These are phyloP conservation scores for Paxillus rubicundulus DNA, from an alignment of 768 basidiomycete genomes.

Conservation along the genomic window DNA sequence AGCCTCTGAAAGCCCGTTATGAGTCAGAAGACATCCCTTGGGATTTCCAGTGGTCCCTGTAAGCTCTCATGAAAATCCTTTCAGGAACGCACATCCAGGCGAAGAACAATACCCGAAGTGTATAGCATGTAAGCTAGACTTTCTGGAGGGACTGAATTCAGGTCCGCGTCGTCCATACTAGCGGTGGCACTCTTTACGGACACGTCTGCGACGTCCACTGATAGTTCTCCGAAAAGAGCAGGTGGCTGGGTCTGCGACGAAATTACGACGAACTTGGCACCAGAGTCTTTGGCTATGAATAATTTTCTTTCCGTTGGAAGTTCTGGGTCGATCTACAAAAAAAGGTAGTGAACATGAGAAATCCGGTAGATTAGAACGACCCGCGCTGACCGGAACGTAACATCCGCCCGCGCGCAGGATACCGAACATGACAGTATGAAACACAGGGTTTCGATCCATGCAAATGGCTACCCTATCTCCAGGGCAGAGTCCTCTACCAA, in stretches of 20 bases:
- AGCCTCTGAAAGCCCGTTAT: slow-evolving; percentile 33
- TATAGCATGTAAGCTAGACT: slow-evolving; percentile 46
- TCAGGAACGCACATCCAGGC: background rate
- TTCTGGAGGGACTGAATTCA: slow-evolving; percentile 30
- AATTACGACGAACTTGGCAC: slow-evolving; percentile 42
- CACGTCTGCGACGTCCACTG: slow-evolving; percentile 19
- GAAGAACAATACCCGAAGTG: slow-evolving; percentile 40
- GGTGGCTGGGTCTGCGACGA: slow-evolving; percentile 13
- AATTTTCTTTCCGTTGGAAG: slow-evolving; percentile 44
- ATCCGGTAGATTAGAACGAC: slow-evolving; percentile 9
- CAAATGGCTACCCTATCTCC: slow-evolving; percentile 48
- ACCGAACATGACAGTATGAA: slow-evolving; percentile 43
- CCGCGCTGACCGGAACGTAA: slow-evolving; percentile 45
- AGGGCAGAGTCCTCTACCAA: slow-evolving; percentile 31
- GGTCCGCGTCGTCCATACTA: slow-evolving; percentile 25
- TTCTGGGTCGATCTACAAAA: slow-evolving; percentile 49
- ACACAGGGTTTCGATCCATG: slow-evolving; percentile 40
- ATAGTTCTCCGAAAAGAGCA: slow-evolving; percentile 18
- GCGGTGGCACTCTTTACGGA: slow-evolving; percentile 27
- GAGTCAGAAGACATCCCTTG: slow-evolving; percentile 47
- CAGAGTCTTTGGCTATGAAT: slow-evolving; percentile 44
- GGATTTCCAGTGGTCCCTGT: slow-evolving; percentile 49
- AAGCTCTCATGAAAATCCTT: slow-evolving; percentile 11
- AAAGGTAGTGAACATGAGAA: background rate
- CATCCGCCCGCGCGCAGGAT: slow-evolving; percentile 49